Conservation (phyloP, 2,329 filamentous ascomycete genomes). For the Nothophoma quercina region DNA sequence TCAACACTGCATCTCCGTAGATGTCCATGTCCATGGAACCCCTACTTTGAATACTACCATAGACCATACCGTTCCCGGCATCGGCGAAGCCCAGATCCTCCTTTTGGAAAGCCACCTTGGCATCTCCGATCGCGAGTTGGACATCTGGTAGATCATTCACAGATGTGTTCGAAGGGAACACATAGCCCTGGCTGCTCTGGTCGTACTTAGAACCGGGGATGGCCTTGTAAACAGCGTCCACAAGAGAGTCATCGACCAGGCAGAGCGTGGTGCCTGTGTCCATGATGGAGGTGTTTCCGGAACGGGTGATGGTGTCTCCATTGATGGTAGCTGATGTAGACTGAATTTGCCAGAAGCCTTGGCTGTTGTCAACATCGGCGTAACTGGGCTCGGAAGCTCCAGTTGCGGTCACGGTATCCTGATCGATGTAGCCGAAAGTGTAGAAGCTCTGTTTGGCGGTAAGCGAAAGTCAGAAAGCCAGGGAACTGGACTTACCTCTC, state of each 20-base stretch:
- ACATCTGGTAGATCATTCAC: slow-evolving; percentile 24
- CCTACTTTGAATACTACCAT: slow-evolving; percentile 33
- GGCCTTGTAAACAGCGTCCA: slow-evolving; percentile 65
- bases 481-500: slow-evolving; percentile 34
- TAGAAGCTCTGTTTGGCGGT: slow-evolving; percentile 40
- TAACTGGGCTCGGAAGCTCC: slow-evolving; percentile 65
- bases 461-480: neutral
- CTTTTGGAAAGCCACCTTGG: slow-evolving; percentile 30
- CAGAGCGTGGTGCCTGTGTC: slow-evolving; percentile 75
- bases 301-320: slow-evolving; percentile 41
- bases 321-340: slow-evolving; percentile 60
- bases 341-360: slow-evolving; percentile 70
- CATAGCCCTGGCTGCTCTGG: slow-evolving; percentile 60
- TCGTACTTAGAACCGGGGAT: slow-evolving; percentile 61
- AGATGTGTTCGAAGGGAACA: slow-evolving; percentile 55
- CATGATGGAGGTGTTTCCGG: slow-evolving; percentile 56
- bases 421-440: slow-evolving; percentile 64
- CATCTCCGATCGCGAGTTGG: slow-evolving; percentile 31
- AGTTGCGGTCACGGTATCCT: slow-evolving; percentile 48
- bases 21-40: slow-evolving; percentile 34
- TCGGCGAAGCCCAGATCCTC: slow-evolving; percentile 37
- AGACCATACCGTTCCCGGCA: slow-evolving; percentile 29
- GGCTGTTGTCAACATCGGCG: slow-evolving; percentile 60
- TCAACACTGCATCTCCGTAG: slow-evolving; percentile 31
- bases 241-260: slow-evolving; percentile 62